Evolutionary conservation across 345 rosid species (phyloP), one percentile per base, ranked within the genome.

Genomic region (Pseudoturritis turrita): DNA sequence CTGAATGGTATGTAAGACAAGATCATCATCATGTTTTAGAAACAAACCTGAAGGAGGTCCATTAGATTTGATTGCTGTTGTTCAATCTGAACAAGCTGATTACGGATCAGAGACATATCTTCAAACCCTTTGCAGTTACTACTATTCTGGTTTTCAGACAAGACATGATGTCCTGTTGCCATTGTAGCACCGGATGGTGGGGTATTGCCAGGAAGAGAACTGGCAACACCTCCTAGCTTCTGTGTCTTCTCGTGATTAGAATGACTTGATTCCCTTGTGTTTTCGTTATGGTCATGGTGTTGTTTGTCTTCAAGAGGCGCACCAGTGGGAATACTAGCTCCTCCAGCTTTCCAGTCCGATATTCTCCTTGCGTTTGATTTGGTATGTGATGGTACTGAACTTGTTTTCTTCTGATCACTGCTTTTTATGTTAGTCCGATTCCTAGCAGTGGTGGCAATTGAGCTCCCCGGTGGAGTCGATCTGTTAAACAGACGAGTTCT

Each of bases 1-100:
- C 26, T 17, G 40, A 8, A 13, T 65, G n/a, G 15, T 17, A 22
- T 3, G 7, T 14, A 31, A 31, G 25, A 72, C 10, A 4, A 40
- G 46, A 53, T 64, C 25, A 56, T 59, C 18, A 10, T 49, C 56
- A 59, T 21, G 17, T 53, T 62, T 40, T 5, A 57, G 53, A 65
- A 75, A 86, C 83, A 76, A 77, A 88, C 97, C 97, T 91, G 93
- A 44, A 94, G 85, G n/a, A 94, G 89, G 80, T 91, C 96, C 63
- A 91, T 77, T 10, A 94, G 82, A 80, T 81, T 87, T 13, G 97
- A 86, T 81, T 94, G 97, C 76, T 91, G 97, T 80, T 89, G 87
- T 82, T 91, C 97, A 57, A 91, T 91, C 86, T 94, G 95, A 77
- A 85, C 83, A 36, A 94, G 93, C 82, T 94, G 97, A 75, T 54